These are phyloP conservation scores for Astrocystis sublimbata DNA, from an alignment of 495 filamentous ascomycete species.

Conservation along the genomic window DNA sequence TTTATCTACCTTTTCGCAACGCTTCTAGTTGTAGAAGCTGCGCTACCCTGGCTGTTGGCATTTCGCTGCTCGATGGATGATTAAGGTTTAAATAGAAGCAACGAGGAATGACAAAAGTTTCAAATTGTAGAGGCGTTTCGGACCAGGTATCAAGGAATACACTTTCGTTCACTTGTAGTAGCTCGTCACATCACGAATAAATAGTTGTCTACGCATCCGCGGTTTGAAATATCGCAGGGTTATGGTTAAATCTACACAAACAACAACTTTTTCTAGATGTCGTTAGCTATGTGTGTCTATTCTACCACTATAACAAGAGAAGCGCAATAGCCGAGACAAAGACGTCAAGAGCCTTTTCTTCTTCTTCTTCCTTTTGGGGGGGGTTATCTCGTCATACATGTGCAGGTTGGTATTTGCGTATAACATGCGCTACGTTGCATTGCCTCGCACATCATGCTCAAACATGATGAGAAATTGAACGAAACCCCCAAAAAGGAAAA, in stretches of 20 bases:
- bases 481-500: background rate
- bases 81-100: background rate
- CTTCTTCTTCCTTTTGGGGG: too few relatives aligned
- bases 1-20: background rate
- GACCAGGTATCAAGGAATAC: background rate
- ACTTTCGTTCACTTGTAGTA: background rate
- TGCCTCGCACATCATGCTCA: background rate
- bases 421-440: too few relatives aligned
- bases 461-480: background rate
- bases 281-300: too few relatives aligned
- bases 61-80: background rate
- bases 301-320: too few relatives aligned
- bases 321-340: too few relatives aligned
- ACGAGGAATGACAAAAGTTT: background rate
- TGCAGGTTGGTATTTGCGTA: too few relatives aligned
- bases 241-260: too few relatives aligned
- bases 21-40: background rate
- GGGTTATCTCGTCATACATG: too few relatives aligned
- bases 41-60: background rate
- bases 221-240: background rate
- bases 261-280: too few relatives aligned
- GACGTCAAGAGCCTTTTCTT: too few relatives aligned
- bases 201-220: background rate
- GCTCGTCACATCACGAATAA: background rate
- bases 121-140: slow-evolving; percentile 3